Percentiles rank a stretch among this genome's conserved stretches.
These are phyloP conservation scores for Lipomyces mesembrius DNA, from an alignment of 805 yeast species.

Conservation along the genomic window DNA sequence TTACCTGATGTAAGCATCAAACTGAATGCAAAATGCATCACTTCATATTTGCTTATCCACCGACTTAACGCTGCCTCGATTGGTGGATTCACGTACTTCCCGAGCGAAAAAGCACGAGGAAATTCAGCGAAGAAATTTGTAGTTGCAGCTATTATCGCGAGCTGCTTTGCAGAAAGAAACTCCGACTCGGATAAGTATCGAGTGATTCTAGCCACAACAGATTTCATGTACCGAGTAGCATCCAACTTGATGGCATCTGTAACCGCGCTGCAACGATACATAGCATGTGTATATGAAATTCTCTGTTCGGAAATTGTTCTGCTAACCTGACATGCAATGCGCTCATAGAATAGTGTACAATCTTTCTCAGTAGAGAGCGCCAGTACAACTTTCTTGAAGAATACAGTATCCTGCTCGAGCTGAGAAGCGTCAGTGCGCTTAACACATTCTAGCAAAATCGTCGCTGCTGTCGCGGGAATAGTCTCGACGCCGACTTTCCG, in stretches of 20 bases:
- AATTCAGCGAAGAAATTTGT: slow-evolving; percentile 12
- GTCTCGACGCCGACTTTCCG: neutral
- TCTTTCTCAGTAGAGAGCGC: slow-evolving; percentile 15
- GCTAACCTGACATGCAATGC: neutral
- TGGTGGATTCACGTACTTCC: slow-evolving; percentile 41
- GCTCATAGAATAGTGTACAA: neutral
- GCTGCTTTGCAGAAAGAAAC: slow-evolving; percentile 5
- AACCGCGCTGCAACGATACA: neutral
- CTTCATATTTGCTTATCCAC: slow-evolving; percentile 53
- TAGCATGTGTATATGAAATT: neutral
- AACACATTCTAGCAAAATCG: neutral
- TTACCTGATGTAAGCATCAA: slow-evolving; percentile 2
- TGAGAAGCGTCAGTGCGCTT: neutral
- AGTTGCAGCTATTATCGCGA: neutral
- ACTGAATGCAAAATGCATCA: slow-evolving; percentile 53
- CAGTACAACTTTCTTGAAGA: slow-evolving; percentile 37
- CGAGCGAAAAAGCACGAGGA: slow-evolving; percentile 6
- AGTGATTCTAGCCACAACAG: slow-evolving; percentile 14
- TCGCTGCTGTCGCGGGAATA: neutral
- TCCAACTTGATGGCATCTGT: neutral
- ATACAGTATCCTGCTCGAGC: slow-evolving; percentile 3
- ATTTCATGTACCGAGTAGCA: slow-evolving; percentile 3
- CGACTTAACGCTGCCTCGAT: slow-evolving; percentile 43
- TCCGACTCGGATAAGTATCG: slow-evolving; percentile 20
- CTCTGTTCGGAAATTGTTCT: neutral